Percentiles rank a stretch among this genome's conserved stretches.
These are phyloP conservation scores for Recurvomyces mirabilis DNA, from an alignment of 495 filamentous ascomycete species.

Conservation along the genomic window DNA sequence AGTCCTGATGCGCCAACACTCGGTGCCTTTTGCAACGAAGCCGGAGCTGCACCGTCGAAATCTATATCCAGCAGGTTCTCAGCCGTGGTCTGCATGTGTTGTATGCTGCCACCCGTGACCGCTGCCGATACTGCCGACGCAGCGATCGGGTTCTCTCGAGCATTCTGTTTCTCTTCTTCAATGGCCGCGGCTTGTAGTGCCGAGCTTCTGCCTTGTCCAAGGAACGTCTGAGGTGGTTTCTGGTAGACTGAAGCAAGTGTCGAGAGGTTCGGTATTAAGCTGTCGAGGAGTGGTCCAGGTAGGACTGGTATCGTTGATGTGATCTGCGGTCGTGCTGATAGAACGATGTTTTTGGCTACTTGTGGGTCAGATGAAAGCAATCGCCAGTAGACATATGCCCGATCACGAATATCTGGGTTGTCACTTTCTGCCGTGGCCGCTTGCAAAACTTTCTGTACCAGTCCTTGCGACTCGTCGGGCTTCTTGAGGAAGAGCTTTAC, in stretches of 20 bases:
- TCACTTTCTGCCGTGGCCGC: slow-evolving; percentile 87
- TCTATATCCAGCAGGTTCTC: slow-evolving; percentile 97
- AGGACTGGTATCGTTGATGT: slow-evolving; percentile 84
- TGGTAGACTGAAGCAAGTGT: slow-evolving; percentile 98
- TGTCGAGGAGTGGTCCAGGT: slow-evolving; percentile 69
- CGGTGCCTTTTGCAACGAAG: slow-evolving; percentile 67
- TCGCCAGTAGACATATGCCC: slow-evolving; percentile 98
- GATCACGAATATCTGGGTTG: slow-evolving; percentile 92
- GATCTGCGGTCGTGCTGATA: slow-evolving; percentile 90
- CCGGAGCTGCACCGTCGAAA: slow-evolving; percentile 89
- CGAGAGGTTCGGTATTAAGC: slow-evolving; percentile 80
- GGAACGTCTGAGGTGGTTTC: slow-evolving; percentile 92
- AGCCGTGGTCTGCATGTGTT: slow-evolving; percentile 58
- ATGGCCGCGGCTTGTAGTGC: slow-evolving; percentile 92
- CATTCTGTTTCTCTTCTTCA: slow-evolving; percentile 84
- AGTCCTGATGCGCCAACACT: slow-evolving; percentile 50
- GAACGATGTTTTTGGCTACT: slow-evolving; percentile 78
- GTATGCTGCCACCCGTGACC: slow-evolving; percentile 40
- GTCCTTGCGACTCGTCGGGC: slow-evolving; percentile 71
- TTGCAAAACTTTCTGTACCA: slow-evolving; percentile 90
- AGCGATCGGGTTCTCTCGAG: slow-evolving; percentile 86
- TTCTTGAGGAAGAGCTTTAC: slow-evolving; percentile 97
- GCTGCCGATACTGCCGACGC: slow-evolving; percentile 66
- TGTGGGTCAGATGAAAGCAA: slow-evolving; percentile 86
- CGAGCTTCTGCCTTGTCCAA: slow-evolving; percentile 87